phyloP scores from a whole-genome alignment of 352 stramenopile genomes.

The Pythium sp. region DNA sequence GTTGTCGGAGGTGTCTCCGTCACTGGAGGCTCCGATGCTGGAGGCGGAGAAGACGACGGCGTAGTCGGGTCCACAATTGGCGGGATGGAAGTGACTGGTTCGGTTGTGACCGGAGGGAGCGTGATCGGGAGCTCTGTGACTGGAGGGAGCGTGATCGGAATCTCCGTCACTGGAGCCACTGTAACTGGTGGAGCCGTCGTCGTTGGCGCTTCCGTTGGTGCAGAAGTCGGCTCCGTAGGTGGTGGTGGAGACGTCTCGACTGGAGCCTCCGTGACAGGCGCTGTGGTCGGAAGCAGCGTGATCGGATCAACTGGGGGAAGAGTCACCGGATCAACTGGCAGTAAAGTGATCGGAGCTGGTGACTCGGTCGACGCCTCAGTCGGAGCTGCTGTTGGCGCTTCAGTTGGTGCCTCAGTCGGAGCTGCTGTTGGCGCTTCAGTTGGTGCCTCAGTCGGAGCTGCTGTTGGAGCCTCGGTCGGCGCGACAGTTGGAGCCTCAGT shows the following conservation, averaged over 20 bases:
- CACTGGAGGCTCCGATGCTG: constrained; percentile 12
- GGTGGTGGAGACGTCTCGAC: neutral
- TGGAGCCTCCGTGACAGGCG: neutral
- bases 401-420: constrained; percentile 10
- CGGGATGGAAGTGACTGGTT: neutral
- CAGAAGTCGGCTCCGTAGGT: constrained; percentile 8
- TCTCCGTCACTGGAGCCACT: no score
- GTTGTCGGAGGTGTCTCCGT: constrained; percentile 8
- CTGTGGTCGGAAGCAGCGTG: constrained; percentile 14
- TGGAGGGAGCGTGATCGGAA: constrained; percentile 3
- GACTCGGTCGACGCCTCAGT: constrained; percentile 10
- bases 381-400: constrained; percentile 6
- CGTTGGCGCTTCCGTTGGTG: constrained; percentile 15
- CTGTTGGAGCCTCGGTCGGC: neutral
- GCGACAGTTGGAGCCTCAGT: neutral
- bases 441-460: constrained; percentile 7
- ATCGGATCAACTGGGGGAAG: constrained; percentile 11
- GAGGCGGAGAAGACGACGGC: neutral
- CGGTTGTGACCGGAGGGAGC: neutral
- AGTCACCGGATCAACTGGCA: neutral
- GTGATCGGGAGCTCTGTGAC: neutral
- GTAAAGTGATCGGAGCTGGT: neutral
- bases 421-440: constrained; percentile 3
- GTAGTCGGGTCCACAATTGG: neutral
- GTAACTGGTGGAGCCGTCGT: constrained; percentile 19